Base-by-base conservation (phyloP, 2,329 filamentous ascomycete species). In the Pseudogymnoascus sp. region DNA sequence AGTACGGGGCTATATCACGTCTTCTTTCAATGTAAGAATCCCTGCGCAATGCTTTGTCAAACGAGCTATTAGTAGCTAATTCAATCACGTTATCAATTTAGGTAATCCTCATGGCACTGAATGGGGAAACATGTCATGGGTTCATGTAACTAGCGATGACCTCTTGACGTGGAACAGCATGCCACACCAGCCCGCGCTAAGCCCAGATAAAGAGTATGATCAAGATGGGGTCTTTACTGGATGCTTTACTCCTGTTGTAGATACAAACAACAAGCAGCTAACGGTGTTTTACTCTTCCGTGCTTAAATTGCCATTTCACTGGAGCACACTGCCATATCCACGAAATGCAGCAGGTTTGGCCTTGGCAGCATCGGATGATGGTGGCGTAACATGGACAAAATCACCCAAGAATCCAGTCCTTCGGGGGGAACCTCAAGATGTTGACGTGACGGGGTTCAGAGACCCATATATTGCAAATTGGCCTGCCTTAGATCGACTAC, bases 181-280 rank as follows among this genome's bases (percentile, higher is more conserved):
- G 47, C 38, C 62, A 53, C 9, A 2, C 7, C 57, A 57, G 67
- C 78, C 61, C 53, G 75, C 64, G 65, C 72, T 61, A 20, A 72
- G 72, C 12, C 75, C 75, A 0, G 66, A 60, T 70, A 72, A 72
- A 39, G 70, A 71, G 6, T 82, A 82, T 66, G 77, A 82, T 61
- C 73, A 76, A 1, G 71, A 81, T 11, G 80, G 80, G 0, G 77
- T 82, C 33, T 82, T 82, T 67, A 79, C 76, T 4, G 80, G 80
- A 3, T 79, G 77, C 37, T 74, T 75, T 3, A 75, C 77, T 63
- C 76, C 79, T 6, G 80, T 80, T 11, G 68, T 78, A 0, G 65
- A 74, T 3, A 79, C 78, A 33, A 74, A 78, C 35, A 60, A 68
- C 9, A 67, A 62, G 7, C 67, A 70, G 22, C 64, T 75, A 11